Base-by-base conservation (phyloP, 257 asterid species). In the Capsicum pubescens region DNA sequence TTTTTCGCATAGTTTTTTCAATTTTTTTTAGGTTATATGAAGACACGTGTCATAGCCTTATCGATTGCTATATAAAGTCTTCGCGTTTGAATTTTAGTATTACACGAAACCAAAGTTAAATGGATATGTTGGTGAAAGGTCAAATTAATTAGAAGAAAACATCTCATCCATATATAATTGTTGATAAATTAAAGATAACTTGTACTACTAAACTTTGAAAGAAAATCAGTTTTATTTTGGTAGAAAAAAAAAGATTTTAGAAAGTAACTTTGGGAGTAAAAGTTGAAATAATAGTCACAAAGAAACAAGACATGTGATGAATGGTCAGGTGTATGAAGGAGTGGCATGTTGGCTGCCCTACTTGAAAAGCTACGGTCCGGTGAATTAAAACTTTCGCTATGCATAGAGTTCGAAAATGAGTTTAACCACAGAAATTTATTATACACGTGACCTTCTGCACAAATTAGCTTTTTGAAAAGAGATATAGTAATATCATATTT, bases 281-380 rank as follows among this genome's bases (percentile, higher is more conserved):
- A 52, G 2, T 26, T 26, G 32, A 26, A 26, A 26, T 26, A 26
- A 26, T 26, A 26, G 61, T 76, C 46, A 52, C 21, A 7, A 52
- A 21, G 81, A 76, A 76, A 77, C 81, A 77, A 77, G 81, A 16
- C 81, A 54, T 77, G 81, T 77, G 81, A 77, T 52, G 64, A 13
- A 26, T 77, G 81, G 15, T 54, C 81, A 77, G 81, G 15, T 7
- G 7, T 76, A 52, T n/a, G 54, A 36, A 0, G 21, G 8, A 74
- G 46, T 26, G 48, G 81, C 81, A 52, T 76, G 64, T 54, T 71
- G 36, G 79, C 64, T 42, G 50, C 15, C 64, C 81, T 50, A 52
- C 9, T 52, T 77, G 81, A 54, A 77, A 54, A 77, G 81, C 1
- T 26, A 77, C 44, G 42, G 32, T 26, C 32, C 32, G 32, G 2